Evolutionary conservation across 179 eudicot species (phyloP), one percentile per base, ranked within the genome.

Genomic region (Drosera spatulata): DNA sequence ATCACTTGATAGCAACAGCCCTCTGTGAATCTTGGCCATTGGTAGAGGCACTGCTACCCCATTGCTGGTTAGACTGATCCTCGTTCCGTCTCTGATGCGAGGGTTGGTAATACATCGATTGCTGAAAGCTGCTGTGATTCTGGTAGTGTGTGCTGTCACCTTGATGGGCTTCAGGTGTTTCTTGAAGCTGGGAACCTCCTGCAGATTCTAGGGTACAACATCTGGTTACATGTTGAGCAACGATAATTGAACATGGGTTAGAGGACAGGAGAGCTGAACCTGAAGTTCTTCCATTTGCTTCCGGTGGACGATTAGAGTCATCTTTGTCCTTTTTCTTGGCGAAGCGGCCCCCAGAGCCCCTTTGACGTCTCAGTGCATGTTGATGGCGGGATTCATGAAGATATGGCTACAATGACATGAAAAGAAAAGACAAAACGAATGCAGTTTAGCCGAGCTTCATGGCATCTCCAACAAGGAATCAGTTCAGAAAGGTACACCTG

Each of bases 301-400:
- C 67, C 44, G 53, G 55, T 15, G 63, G 22, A 37, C 61, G 61
- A 66, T 69, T 76, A 13, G 70, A 66, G 33, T 70, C 53, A 55
- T 78, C 82, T 39, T 61, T 66, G 43, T 82, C 80, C 46, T 77
- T 64, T 69, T 88, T 88, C 75, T 85, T 88, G 0, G 84, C 83
- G 61, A 88, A 88, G 64, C 96, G 96, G 33, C 96, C 96, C 44
- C 96, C 96, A n/a, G 82, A 56, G 2, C 86, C 95, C 66, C 96
- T 81, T 58, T 71, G 82, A 78, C 96, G 81, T 73, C 91, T 83
- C 71, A 88, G 37, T 54, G 96, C 96, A 74, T 88, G 96, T 66
- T 85, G 94, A 71, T 88, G 96, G 3, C 96, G 83, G 22, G 96
- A 88, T 58, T 88, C 96, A 13, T 88, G 96, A 62, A 88, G 82